Base-by-base conservation (phyloP, 2,329 filamentous ascomycete genomes). In the Aspergillus texensis region DNA sequence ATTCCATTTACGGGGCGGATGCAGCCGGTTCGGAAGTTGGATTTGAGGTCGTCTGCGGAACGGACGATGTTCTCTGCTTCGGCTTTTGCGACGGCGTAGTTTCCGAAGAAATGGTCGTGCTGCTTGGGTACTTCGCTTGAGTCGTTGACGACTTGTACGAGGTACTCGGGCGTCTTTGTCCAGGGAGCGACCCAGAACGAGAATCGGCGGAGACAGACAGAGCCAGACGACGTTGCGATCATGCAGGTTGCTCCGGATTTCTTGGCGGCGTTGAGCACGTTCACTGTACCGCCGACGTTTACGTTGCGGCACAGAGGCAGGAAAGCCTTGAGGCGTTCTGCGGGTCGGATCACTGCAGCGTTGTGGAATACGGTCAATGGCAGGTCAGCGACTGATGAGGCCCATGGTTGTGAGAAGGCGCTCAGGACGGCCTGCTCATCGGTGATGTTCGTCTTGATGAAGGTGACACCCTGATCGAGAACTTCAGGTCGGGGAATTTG, bases 311-410 rank as follows among this genome's bases (percentile, higher is more conserved):
- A 79, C 30, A 81, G 79, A 28, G 77, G 71, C 65, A 86, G 84
- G 36, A 83, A 75, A 36, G 78, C 72, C 53, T 71, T 69, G 57
- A 79, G 77, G 8, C 85, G 81, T 61, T 87, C 85, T 19, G 77
- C 79, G 0, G 83, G 80, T 12, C 84, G 77, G 62, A 88, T 86
- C 6, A 81, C 77, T 1, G 85, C 85, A 2, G 85, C 85, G 0
- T 82, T 86, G 74, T 88, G 85, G 68, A 85, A 86, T 16, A 88
- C 85, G 1, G 85, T 86, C 28, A 88, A 73, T 1, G 85, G 84
- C 4, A 82, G 76, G 5, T 72, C 54, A 6, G 80, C 75, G 6
- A 80, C 76, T 1, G 72, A 71, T 2, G 71, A 56, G 2, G 79
- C 75, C 85, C 86, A 88, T 6, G 81, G 76, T 26, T 75, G 74